Conservation (phyloP, 2,329 filamentous ascomycete genomes). For the Xylaria sp. region DNA sequence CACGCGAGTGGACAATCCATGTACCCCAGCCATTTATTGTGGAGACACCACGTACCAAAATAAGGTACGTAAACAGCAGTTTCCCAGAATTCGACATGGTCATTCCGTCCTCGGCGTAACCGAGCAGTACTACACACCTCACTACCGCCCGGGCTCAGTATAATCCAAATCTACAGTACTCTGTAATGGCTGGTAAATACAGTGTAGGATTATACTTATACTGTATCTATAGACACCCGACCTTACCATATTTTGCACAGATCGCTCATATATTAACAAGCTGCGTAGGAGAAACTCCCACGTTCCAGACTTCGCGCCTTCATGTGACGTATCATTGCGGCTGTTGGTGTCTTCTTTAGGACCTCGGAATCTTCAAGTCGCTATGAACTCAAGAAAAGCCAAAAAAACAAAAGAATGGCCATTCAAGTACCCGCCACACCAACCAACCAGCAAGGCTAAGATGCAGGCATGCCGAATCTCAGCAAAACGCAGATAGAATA, state of each 20-base stretch:
- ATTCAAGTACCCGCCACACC: neutral
- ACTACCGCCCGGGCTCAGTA: no score
- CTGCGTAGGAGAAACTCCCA: conserved; percentile 1
- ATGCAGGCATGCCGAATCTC: no score
- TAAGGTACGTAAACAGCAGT: neutral
- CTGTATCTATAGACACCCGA: neutral
- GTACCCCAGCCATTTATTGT: neutral
- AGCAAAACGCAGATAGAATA: no score
- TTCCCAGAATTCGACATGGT: neutral
- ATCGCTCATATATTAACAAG: neutral
- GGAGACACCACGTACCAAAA: neutral
- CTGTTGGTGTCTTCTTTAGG: neutral
- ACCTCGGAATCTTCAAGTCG: neutral
- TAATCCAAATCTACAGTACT: no score
- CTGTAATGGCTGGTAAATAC: neutral
- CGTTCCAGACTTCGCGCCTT: neutral
- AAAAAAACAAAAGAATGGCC: neutral
- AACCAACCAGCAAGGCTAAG: neutral
- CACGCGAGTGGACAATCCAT: conserved; percentile 5
- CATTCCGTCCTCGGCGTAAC: conserved; percentile 21
- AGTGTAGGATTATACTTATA: neutral
- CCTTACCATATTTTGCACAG: neutral
- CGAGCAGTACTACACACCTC: neutral
- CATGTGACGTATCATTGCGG: neutral
- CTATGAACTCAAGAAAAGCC: no score